Evolutionary conservation across 2,329 filamentous ascomycete species (phyloP).

Genomic region (Cercospora sojina): DNA sequence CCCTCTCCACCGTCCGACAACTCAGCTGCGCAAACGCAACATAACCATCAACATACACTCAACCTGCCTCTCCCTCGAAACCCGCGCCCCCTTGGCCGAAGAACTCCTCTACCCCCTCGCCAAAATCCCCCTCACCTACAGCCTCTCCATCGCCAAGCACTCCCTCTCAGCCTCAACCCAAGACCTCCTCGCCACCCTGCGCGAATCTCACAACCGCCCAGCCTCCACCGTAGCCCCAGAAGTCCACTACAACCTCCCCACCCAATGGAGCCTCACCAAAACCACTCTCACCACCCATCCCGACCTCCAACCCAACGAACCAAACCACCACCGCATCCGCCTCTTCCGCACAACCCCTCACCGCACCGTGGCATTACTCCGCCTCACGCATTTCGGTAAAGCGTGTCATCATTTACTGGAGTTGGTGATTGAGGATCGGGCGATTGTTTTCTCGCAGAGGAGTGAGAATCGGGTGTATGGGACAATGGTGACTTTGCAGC

Average conservation of each 20-base stretch:
- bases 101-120: not conserved
- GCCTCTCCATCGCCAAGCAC: not conserved
- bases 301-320: not conserved
- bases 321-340: not conserved
- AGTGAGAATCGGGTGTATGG: not conserved
- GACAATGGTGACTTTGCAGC: not conserved
- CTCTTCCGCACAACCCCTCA: not conserved
- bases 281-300: not conserved
- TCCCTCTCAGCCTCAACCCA: not conserved
- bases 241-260: not conserved
- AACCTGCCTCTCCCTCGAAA: not conserved
- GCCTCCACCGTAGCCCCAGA: not conserved
- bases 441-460: not conserved
- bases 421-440: not conserved
- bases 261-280: not conserved
- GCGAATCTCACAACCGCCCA: not conserved
- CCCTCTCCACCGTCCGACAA: not conserved
- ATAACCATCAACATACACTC: not conserved
- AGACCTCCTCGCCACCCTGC: not conserved
- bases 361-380: not conserved
- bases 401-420: not conserved
- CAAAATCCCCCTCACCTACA: not conserved
- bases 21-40: not conserved
- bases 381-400: not conserved
- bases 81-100: not conserved